A percentile compares a stretch with the other conserved stretches of the same genome.
Evolutionary conservation across 768 basidiomycete genomes (phyloP).

Genomic region (Leccinum broughii): DNA sequence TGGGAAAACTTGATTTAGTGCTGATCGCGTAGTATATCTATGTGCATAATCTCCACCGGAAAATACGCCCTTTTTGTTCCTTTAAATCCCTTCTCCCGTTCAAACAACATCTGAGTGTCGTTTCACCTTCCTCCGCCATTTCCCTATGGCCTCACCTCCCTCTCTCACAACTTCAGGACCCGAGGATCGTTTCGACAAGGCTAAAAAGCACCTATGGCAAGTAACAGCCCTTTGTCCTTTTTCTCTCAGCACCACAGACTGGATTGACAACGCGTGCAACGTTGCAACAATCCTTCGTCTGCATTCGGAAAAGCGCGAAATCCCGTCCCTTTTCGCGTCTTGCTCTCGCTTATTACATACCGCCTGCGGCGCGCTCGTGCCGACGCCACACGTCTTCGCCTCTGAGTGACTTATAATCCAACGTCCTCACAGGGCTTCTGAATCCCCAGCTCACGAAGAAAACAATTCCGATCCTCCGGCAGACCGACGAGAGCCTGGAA

Average conservation of each 20-base stretch:
- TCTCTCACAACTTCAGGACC: slow-evolving; percentile 19
- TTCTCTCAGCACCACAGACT: slow-evolving; percentile 7
- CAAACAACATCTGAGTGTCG: slow-evolving; percentile 24
- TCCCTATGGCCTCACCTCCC: slow-evolving; percentile 27
- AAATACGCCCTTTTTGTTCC: slow-evolving; percentile 27
- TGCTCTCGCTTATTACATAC: slow-evolving; percentile 22
- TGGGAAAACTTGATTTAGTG: slow-evolving; percentile 39
- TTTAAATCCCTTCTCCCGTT: slow-evolving; percentile 32
- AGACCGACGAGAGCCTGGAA: slow-evolving; percentile 14
- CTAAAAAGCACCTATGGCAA: slow-evolving; percentile 38
- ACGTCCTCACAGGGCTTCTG: slow-evolving; percentile 30
- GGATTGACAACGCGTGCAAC: slow-evolving; percentile 13
- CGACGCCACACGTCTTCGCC: slow-evolving; percentile 34
- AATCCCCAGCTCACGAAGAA: slow-evolving; percentile 29
- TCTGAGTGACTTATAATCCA: slow-evolving; percentile 23
- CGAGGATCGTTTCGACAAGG: slow-evolving; percentile 38
- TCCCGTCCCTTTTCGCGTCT: slow-evolving; percentile 14
- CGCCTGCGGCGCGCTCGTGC: slow-evolving; percentile 22
- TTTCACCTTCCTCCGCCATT: slow-evolving; percentile 26
- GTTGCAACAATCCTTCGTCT: slow-evolving; percentile 13
- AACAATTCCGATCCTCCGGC: slow-evolving; percentile 13
- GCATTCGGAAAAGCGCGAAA: slow-evolving; percentile 14
- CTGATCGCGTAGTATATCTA: slow-evolving; percentile 43
- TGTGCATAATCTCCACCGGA: slow-evolving; percentile 39
- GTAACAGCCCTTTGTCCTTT: slow-evolving; percentile 15